Evolutionary conservation across 306 rosid species (phyloP), one percentile per base, ranked within the genome.

Genomic region (Trifolium fragiferum): DNA sequence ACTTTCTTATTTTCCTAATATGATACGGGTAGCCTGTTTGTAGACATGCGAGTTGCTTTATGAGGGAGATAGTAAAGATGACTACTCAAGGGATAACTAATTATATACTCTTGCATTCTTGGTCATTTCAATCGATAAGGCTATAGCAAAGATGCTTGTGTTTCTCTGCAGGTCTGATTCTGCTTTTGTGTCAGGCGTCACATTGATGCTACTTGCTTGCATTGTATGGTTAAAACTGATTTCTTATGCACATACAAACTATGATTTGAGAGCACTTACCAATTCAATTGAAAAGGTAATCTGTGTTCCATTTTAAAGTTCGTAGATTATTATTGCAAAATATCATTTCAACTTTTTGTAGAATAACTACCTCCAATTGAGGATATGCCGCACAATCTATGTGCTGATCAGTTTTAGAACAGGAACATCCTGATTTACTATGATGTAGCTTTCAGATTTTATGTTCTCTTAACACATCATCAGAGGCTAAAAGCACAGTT

Each of bases 161-260:
- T 75, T 62, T 18, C 38, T 76, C 77, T 84, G 83, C 91, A 95
- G 99, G 85, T 82, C 86, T 57, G 93, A 90, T 84, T 92, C 98
- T 62, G 99, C 92, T 46, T 89, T 92, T 77, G 43, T 87, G 55
- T 92, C 91, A 35, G 99, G 96, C 14, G 89, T 86, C 78, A 80
- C 97, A 1, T 74, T 95, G 83, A 95, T 95, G 97, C 82, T 89
- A 51, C 86, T 92, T 74, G 79, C 97, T 74, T 87, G 97, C 85
- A 86, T 85, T 64, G 87, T 89, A 63, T 90, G 99, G 99, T 84
- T 92, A 73, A 92, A 95, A 77, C 82, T 95, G 80, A 91, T 95
- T 20, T 95, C 99, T 49, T 92, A 86, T 84, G 92, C 88, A 14
- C 99, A 95, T 79, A 82, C 96, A 5, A 95, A 76, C 85, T 86